Evolutionary conservation across 2,329 filamentous ascomycete species (phyloP).

Genomic region (Stemphylium lycopersici): DNA sequence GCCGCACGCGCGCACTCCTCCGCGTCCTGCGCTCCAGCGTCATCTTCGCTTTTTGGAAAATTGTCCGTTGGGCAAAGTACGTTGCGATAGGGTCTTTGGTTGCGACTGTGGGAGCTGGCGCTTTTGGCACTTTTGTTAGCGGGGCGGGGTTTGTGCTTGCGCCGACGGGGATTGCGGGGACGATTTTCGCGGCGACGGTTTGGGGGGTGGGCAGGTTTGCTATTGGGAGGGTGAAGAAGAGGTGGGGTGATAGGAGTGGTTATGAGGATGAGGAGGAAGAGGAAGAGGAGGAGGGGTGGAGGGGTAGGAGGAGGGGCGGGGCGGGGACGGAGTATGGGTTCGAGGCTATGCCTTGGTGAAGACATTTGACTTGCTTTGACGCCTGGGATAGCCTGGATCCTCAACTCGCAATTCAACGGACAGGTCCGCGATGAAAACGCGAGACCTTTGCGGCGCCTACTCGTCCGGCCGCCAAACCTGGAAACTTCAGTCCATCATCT

Average conservation of each 20-base stretch:
- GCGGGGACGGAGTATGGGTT: too few relatives aligned
- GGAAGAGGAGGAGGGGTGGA: too few relatives aligned
- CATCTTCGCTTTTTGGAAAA: constrained; percentile 52
- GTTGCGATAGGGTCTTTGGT: constrained; percentile 50
- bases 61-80: constrained; percentile 53
- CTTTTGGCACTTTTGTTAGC: constrained; percentile 45
- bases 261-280: constrained; percentile 4
- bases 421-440: too few relatives aligned
- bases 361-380: too few relatives aligned
- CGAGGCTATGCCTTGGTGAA: constrained; percentile 25
- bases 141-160: constrained; percentile 52
- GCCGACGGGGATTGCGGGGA: constrained; percentile 50
- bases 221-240: constrained; percentile 40
- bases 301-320: constrained; percentile 4
- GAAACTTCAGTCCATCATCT: too few relatives aligned
- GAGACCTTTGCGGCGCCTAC: too few relatives aligned
- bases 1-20: constrained; percentile 50
- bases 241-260: constrained; percentile 30
- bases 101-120: constrained; percentile 48
- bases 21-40: constrained; percentile 47
- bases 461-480: too few relatives aligned
- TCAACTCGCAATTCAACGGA: too few relatives aligned
- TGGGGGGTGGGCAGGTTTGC: constrained; percentile 51
- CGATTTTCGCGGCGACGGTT: constrained; percentile 44
- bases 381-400: too few relatives aligned